A percentile compares a stretch with the other conserved stretches of the same genome.
Evolutionary conservation across 164 flowering plant species (phyloP).

Genomic region (Aristolochia fimbriata): DNA sequence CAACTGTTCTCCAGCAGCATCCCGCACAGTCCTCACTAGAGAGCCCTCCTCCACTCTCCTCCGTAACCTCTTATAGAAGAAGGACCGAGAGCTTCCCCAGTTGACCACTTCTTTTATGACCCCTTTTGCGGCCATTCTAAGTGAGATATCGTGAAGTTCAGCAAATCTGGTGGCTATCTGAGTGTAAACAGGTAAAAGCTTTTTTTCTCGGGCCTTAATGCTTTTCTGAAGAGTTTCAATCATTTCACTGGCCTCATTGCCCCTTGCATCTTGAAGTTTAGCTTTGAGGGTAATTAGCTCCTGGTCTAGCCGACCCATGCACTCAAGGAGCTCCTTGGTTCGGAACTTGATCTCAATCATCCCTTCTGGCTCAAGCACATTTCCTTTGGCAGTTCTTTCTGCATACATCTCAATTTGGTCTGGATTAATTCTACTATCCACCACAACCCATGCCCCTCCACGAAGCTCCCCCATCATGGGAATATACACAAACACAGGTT

Average conservation of each 20-base stretch:
- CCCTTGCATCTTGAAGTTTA: constrained; percentile 51
- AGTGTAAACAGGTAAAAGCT: constrained; percentile 79
- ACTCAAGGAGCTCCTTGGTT: constrained; percentile 65
- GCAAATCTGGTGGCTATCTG: constrained; percentile 96
- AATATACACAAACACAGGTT: constrained; percentile 92
- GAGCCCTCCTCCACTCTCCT: constrained; percentile 72
- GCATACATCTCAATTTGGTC: constrained; percentile 98
- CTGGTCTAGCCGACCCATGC: constrained; percentile 90
- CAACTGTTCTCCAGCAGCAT: constrained; percentile 75
- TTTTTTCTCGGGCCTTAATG: constrained; percentile 74
- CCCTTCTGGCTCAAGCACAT: constrained; percentile 99
- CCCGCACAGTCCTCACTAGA: constrained; percentile 42
- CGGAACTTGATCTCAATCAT: constrained; percentile 95
- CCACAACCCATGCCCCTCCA: constrained; percentile 99
- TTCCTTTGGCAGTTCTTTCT: constrained; percentile 87
- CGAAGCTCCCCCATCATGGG: constrained; percentile 98
- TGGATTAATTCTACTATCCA: constrained; percentile 83
- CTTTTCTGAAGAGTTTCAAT: constrained; percentile 48
- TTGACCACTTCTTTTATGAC: constrained; percentile 73
- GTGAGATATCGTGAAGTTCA: constrained; percentile 88
- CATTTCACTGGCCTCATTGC: constrained; percentile 12
- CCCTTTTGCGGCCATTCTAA: constrained; percentile 97
- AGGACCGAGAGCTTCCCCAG: constrained; percentile 63
- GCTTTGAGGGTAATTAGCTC: constrained; percentile 50
- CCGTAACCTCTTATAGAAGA: constrained; percentile 68